Conservation (phyloP, 352 stramenopile species). For the Phytophthora fragariaefolia region DNA sequence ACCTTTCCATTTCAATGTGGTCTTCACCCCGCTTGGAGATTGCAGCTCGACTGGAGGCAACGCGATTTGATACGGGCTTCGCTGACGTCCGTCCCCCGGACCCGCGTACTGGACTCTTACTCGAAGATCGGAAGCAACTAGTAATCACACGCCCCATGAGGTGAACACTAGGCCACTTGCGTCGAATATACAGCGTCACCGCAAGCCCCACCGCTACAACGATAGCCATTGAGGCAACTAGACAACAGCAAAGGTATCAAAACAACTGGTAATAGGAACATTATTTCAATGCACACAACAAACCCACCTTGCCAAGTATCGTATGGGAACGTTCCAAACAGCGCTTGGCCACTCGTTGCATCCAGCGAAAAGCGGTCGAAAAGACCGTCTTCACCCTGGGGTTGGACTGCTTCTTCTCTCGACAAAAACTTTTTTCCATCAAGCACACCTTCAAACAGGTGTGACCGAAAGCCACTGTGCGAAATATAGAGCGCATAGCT, state of each 20-base stretch:
- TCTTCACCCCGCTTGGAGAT: conserved; percentile 37
- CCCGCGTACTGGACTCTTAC: conserved; percentile 9
- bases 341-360: conserved; percentile 26
- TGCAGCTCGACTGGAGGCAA: conserved; percentile 26
- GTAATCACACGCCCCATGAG: conserved; percentile 28
- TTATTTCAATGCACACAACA: conserved; percentile 14
- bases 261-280: too few relatives aligned
- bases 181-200: conserved; percentile 58
- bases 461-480: conserved; percentile 61
- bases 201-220: conserved; percentile 56
- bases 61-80: conserved; percentile 33
- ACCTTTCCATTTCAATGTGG: conserved; percentile 55
- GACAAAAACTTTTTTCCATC: conserved; percentile 44
- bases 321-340: conserved; percentile 53
- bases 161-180: conserved; percentile 40
- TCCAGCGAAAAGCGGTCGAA: conserved; percentile 46
- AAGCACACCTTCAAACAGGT: conserved; percentile 57
- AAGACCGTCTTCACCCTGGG: conserved; percentile 35
- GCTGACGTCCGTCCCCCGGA: conserved; percentile 19
- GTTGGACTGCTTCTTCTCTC: conserved; percentile 39
- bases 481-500: conserved; percentile 66
- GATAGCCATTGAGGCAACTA: conserved; percentile 61
- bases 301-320: conserved; percentile 66
- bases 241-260: neutral
- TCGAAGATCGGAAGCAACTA: conserved; percentile 20